A percentile compares a stretch with the other conserved stretches of the same genome.
phyloP scores from a whole-genome alignment of 106 monocot genomes.

The Allium sativum region DNA sequence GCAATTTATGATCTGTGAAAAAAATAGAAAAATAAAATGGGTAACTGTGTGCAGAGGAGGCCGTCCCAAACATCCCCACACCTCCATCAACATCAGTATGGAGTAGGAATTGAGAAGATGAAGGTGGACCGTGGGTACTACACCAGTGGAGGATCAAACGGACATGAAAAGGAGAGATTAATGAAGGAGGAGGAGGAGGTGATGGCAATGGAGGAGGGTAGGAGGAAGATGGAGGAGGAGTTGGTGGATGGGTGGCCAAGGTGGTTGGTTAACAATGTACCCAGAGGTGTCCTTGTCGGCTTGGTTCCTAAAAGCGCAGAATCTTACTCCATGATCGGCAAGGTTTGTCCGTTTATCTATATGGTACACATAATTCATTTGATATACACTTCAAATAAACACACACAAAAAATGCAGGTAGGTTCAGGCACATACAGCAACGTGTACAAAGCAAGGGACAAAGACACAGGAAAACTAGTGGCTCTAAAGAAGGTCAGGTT shows the following conservation, averaged over 20 bases:
- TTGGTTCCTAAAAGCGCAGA: slow-evolving; percentile 21
- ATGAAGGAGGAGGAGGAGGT: not conserved
- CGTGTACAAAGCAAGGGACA: slow-evolving; percentile 34
- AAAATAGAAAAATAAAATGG: no score
- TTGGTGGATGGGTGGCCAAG: slow-evolving; percentile 21
- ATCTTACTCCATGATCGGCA: slow-evolving; percentile 19
- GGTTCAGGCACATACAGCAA: slow-evolving; percentile 40
- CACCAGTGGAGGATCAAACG: not conserved
- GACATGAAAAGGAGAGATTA: not conserved
- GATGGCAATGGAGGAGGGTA: not conserved
- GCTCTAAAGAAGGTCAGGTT: slow-evolving; percentile 32
- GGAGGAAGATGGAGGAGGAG: slow-evolving; percentile 9
- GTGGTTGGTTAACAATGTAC: slow-evolving; percentile 20
- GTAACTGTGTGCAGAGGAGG: slow-evolving; percentile 5
- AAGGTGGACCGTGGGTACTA: slow-evolving; percentile 5
- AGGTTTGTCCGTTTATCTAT: slow-evolving; percentile 5
- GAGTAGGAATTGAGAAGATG: slow-evolving; percentile 3
- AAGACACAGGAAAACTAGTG: slow-evolving; percentile 35
- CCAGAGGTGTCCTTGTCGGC: slow-evolving; percentile 12
- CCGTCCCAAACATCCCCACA: not conserved
- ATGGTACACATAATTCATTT: not conserved
- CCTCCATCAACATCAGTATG: not conserved
- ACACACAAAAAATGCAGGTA: slow-evolving; percentile 12
- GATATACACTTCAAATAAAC: not conserved
- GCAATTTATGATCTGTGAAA: no score